phyloP scores from a whole-genome alignment of 305 asterid genomes.

The Solanum hybrid region DNA sequence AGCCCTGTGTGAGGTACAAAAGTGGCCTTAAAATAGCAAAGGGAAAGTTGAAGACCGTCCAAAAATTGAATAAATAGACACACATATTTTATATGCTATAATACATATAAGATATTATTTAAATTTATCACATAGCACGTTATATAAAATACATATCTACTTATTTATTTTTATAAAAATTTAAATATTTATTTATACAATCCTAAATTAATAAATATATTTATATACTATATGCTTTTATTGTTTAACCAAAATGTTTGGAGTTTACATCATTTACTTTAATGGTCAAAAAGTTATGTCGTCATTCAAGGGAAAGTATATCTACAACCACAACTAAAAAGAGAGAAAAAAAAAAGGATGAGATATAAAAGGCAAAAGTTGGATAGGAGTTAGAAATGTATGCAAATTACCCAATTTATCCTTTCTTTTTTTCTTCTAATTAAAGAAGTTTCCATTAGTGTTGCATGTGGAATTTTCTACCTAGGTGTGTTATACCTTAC shows the following conservation, averaged over 20 bases:
- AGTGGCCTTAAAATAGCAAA: neutral
- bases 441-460: neutral
- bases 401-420: neutral
- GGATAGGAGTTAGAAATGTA: constrained; percentile 13
- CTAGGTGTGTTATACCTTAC: no score
- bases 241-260: neutral
- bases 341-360: constrained; percentile 8
- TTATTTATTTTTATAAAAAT: no score
- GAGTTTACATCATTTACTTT: neutral
- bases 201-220: no score
- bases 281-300: neutral
- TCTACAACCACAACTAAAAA: neutral
- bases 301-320: neutral
- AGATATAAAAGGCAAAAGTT: constrained; percentile 38
- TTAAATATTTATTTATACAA: no score
- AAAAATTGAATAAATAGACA: neutral
- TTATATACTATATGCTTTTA: no score
- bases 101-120: no score
- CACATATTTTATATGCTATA: no score
- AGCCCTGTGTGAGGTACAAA: neutral
- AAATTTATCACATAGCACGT: no score
- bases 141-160: no score
- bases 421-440: neutral
- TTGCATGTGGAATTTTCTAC: neutral
- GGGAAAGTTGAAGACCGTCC: neutral